Evolutionary conservation across 495 filamentous ascomycete species (phyloP).

Genomic region (Aspergillus panamensis): DNA sequence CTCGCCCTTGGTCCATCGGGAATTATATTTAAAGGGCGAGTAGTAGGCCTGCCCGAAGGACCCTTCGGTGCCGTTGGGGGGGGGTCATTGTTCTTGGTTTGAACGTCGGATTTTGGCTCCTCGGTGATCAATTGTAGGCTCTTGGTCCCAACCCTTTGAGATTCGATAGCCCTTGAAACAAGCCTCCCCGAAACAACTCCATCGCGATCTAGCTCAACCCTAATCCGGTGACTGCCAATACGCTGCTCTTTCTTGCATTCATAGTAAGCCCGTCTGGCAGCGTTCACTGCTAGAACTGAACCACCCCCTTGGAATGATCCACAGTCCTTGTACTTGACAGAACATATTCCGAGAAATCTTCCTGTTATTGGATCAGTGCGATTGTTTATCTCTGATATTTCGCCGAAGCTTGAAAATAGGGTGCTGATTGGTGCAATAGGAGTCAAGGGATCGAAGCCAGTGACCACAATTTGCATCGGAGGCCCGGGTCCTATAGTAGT

Average conservation of each 20-base stretch:
- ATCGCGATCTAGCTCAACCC: conserved; percentile 84
- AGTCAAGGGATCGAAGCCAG: conserved; percentile 87
- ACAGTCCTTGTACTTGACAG: conserved; percentile 81
- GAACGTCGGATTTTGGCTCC: conserved; percentile 29
- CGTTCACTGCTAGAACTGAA: conserved; percentile 61
- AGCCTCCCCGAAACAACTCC: conserved; percentile 72
- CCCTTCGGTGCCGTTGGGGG: conserved; percentile 84
- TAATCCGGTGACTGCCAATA: conserved; percentile 69
- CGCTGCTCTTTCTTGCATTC: conserved; percentile 62
- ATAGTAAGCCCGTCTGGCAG: conserved; percentile 67
- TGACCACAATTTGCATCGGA: conserved; percentile 82
- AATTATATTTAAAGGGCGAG: conserved; percentile 36
- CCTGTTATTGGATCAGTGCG: conserved; percentile 90
- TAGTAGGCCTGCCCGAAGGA: conserved; percentile 63
- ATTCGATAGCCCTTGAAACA: conserved; percentile 66
- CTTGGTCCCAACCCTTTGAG: conserved; percentile 52
- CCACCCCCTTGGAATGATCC: conserved; percentile 48
- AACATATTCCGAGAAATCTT: conserved; percentile 86
- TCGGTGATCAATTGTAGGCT: conserved; percentile 17
- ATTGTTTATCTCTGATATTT: conserved; percentile 83
- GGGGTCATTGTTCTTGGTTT: conserved; percentile 52
- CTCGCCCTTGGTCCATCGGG: conserved; percentile 47
- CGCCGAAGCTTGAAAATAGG: conserved; percentile 81
- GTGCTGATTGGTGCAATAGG: conserved; percentile 73
- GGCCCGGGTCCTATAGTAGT: conserved; percentile 86